Conservation (phyloP, 345 rosid species). For the Boechera divaricarpa region DNA sequence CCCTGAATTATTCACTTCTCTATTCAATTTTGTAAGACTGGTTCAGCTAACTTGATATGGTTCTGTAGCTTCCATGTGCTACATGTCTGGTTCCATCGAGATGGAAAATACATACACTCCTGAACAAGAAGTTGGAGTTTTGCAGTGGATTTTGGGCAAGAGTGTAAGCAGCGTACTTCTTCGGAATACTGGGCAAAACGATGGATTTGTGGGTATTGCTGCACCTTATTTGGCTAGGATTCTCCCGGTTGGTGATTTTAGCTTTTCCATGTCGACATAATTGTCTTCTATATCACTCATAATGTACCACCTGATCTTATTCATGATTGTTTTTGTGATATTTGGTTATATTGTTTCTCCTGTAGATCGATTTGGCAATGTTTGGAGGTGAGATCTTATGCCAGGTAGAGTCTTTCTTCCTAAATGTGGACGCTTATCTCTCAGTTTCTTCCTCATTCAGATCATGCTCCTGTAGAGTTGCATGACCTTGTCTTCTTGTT, state of each 20-base stretch:
- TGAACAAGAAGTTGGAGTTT: constrained; percentile 88
- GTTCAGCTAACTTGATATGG: not conserved
- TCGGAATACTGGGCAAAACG: constrained; percentile 66
- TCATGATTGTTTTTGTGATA: not conserved
- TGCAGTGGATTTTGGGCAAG: constrained; percentile 99
- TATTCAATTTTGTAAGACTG: not conserved
- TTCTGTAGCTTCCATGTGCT: constrained; percentile 85
- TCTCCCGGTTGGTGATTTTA: constrained; percentile 77
- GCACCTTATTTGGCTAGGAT: constrained; percentile 97
- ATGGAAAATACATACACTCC: constrained; percentile 87
- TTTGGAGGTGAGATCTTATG: constrained; percentile 94
- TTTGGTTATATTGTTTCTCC: constrained; percentile 33
- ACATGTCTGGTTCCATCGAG: constrained; percentile 92
- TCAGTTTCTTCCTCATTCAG: constrained; percentile 10
- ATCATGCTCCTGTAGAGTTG: constrained; percentile 30
- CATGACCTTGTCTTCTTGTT: constrained; percentile 34
- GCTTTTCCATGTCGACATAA: not conserved
- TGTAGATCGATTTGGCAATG: constrained; percentile 88
- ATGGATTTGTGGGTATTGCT: constrained; percentile 94
- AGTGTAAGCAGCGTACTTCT: constrained; percentile 68
- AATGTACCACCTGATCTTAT: not conserved
- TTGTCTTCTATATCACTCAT: constrained; percentile 13
- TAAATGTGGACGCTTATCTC: not conserved
- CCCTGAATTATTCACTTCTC: not conserved
- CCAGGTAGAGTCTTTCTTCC: constrained; percentile 67